Base-by-base conservation (phyloP, 805 yeast genomes). In the Sugiyamaella smithiae region DNA sequence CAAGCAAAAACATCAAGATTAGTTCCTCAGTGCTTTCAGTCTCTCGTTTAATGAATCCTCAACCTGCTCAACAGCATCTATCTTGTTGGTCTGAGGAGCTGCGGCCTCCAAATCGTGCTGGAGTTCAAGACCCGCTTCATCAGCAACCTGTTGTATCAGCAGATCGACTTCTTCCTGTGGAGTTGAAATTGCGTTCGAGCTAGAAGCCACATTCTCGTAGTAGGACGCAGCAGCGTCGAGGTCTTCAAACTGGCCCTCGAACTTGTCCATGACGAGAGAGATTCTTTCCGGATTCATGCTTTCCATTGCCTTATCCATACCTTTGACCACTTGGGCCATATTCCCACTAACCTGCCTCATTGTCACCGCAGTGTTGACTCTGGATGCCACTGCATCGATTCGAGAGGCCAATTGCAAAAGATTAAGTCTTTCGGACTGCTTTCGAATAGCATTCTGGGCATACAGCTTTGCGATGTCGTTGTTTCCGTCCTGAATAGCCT, bases 301-400 rank as follows among this genome's bases (percentile, higher is more conserved):
- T 60, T 88, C 93, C 70, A 93, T 77, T 1, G 99, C 99, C 61
- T 80, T 82, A 67, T 93, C 99, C 98, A 93, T 91, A 7, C 97
- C 97, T 62, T 76, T 81, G 50, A 95, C 93, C 9, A 91, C 98
- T 43, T 78, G 82, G 6, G 93, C 80, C 98, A 93, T 93, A 58
- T 89, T 90, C 1, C 90, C 89, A 0, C 96, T 88, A 8, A 93
- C 97, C 43, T 87, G 81, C 33, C 96, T 77, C 99, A 93, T 93
- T 0, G 98, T 91, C 5, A 93, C 97, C 0, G 99, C 99, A 0
- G 99, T 93, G 60, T 91, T 97, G 1, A 93, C 96, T 51, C 99
- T 71, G 3, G 95, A 84, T 0, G 98, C 95, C 20, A 93, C 99
- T 0, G 98, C 91, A 68, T 93, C 99, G 17, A 93, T 87, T 50